phyloP scores from a whole-genome alignment of 805 yeast species.

The Candida ortonii region DNA sequence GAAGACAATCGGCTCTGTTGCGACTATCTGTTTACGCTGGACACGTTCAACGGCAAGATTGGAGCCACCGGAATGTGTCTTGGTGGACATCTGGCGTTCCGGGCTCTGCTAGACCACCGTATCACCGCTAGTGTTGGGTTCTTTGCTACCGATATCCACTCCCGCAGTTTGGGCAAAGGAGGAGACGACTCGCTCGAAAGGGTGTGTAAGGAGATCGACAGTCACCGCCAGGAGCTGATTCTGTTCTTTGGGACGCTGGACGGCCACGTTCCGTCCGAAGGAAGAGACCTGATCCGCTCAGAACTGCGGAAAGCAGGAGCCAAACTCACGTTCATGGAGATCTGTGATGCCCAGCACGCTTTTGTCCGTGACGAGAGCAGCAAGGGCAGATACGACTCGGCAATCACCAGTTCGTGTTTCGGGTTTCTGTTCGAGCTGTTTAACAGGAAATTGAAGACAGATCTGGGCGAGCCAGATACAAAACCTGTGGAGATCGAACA shows the following conservation, averaged over 20 bases:
- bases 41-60: slow-evolving; percentile 66
- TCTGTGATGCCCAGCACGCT: slow-evolving; percentile 81
- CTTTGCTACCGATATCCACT: slow-evolving; percentile 79
- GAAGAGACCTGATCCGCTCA: slow-evolving; percentile 67
- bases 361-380: slow-evolving; percentile 75
- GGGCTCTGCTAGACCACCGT: slow-evolving; percentile 63
- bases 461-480: slow-evolving; percentile 63
- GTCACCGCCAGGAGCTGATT: slow-evolving; percentile 50
- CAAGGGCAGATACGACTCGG: slow-evolving; percentile 82
- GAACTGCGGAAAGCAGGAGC: slow-evolving; percentile 57
- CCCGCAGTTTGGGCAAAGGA: slow-evolving; percentile 62
- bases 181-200: slow-evolving; percentile 65
- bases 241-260: slow-evolving; percentile 77
- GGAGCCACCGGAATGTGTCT: slow-evolving; percentile 89
- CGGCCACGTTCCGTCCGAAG: slow-evolving; percentile 76
- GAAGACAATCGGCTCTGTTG: slow-evolving; percentile 66
- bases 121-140: slow-evolving; percentile 69
- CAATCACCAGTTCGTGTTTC: slow-evolving; percentile 63
- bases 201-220: slow-evolving; percentile 47
- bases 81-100: slow-evolving; percentile 78
- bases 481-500: slow-evolving; percentile 51
- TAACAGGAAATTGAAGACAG: slow-evolving; percentile 62
- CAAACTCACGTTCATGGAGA: slow-evolving; percentile 67
- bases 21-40: slow-evolving; percentile 55
- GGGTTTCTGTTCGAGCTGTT: slow-evolving; percentile 70